Evolutionary conservation across 2,329 filamentous ascomycete genomes (phyloP), one percentile per base, ranked within the genome.

Genomic region (Cryphonectria japonica): DNA sequence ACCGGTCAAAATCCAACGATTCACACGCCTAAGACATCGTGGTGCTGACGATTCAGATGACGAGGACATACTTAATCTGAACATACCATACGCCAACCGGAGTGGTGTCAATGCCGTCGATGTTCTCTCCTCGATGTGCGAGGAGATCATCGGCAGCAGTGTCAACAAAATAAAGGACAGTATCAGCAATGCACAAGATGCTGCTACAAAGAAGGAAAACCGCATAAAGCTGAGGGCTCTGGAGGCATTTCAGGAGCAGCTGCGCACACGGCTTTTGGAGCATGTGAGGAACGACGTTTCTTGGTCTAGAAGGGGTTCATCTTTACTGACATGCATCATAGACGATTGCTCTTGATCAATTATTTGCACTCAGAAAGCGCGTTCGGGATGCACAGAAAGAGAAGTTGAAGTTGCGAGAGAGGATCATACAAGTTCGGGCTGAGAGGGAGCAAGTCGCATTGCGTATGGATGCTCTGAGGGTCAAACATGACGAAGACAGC

Each of bases 381-480:
- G 83, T 91, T 63, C 84, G 85, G 19, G 82, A 87, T 11, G 85
- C 86, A 13, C 86, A 90, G 70, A 87, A 84, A 72, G 85, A 89
- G 75, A 90, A 87, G 76, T 78, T 89, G 3, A 77, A 80, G 0
- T 78, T 91, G 26, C 85, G 89, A 61, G 85, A 89, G 16, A 87
- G 90, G 43, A 88, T 92, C n/a, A 76, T 91, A 39, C 83, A 84
- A 1, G 82, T 91, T 70, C 85, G 87, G 62, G 82, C 83, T 32
- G 89, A 91, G 79, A 82, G 88, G 67, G 88, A 91, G 75, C 85
- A 91, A 74, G 85, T 91, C 9, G 88, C 86, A 6, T 78, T 91
- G 26, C 85, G 85, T 59, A 90, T 89, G 83, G 89, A 92, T 73
- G 87, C 87, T 9, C 82, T 91, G n/a, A 83, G 89, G 61, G 84